Percentiles rank a stretch among this genome's conserved stretches.
phyloP scores from a whole-genome alignment of 805 yeast species.

The Blastobotrys muscicola region DNA sequence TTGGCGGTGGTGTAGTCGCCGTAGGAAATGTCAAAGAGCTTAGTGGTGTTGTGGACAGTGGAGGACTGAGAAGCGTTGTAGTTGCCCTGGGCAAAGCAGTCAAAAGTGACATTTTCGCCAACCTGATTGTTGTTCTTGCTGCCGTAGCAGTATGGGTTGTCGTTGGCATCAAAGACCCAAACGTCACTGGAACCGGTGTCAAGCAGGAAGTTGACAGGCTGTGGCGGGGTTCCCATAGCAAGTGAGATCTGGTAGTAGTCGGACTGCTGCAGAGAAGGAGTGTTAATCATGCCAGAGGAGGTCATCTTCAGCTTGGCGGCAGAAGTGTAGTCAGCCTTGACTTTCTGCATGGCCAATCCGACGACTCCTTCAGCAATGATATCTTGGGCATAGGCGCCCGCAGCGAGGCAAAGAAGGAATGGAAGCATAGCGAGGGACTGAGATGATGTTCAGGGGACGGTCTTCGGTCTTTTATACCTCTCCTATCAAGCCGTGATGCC shows the following conservation, averaged over 20 bases:
- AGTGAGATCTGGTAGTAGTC: slow-evolving; percentile 15
- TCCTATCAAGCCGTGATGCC: too few species aligned
- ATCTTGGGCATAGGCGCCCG: too few species aligned
- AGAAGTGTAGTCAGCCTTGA: too few species aligned
- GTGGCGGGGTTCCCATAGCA: slow-evolving; percentile 49
- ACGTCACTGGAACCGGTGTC: slow-evolving; percentile 69
- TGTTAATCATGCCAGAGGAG: too few species aligned
- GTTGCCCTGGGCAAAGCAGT: slow-evolving; percentile 10
- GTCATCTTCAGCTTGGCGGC: too few species aligned
- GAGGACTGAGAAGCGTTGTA: slow-evolving; percentile 23
- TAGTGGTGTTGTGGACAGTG: slow-evolving; percentile 15
- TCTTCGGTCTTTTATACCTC: too few species aligned
- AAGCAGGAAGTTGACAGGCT: slow-evolving; percentile 42
- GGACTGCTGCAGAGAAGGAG: not conserved
- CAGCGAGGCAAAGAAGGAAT: too few species aligned
- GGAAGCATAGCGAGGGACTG: too few species aligned
- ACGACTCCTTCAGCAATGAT: too few species aligned
- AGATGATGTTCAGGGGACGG: too few species aligned
- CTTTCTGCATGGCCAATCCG: too few species aligned
- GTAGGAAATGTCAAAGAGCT: slow-evolving; percentile 22
- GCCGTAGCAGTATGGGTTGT: slow-evolving; percentile 14
- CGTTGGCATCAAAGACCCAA: slow-evolving; percentile 35
- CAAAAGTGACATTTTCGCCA: too few species aligned
- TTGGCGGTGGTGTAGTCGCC: slow-evolving; percentile 41
- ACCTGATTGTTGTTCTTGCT: not conserved